Percentiles rank a stretch among this genome's conserved stretches.
phyloP scores from a whole-genome alignment of 2,329 filamentous ascomycete genomes.

The Fonsecaea erecta region DNA sequence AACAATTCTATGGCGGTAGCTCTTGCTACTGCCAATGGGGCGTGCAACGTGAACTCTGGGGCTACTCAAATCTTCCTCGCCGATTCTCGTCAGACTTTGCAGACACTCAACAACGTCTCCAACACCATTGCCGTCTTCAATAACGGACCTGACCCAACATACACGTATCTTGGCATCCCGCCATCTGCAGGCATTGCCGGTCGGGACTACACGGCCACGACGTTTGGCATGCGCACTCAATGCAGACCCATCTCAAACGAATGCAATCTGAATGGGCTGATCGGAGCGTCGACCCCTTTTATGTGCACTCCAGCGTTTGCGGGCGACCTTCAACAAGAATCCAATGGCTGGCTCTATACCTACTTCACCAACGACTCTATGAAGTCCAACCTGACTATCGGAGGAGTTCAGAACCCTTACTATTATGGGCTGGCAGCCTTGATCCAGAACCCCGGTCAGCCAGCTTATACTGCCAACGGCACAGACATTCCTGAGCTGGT shows the following conservation, averaged over 20 bases:
- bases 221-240: slow-evolving; percentile 31
- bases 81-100: slow-evolving; percentile 7
- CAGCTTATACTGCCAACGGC: neutral
- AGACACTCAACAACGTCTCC: slow-evolving; percentile 12
- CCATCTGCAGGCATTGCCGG: neutral
- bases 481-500: slow-evolving; percentile 12
- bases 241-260: slow-evolving; percentile 33
- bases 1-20: neutral
- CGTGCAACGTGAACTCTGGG: slow-evolving; percentile 1
- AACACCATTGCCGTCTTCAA: slow-evolving; percentile 13
- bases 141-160: slow-evolving; percentile 14
- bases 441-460: neutral
- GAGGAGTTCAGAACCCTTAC: neutral
- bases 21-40: neutral
- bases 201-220: slow-evolving; percentile 35
- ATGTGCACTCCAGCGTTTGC: slow-evolving; percentile 20
- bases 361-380: neutral
- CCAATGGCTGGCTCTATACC: slow-evolving; percentile 5
- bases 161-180: slow-evolving; percentile 27
- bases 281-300: slow-evolving; percentile 14
- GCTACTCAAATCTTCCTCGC: slow-evolving; percentile 6
- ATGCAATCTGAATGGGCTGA: slow-evolving; percentile 30
- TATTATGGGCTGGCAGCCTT: neutral
- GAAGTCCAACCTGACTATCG: neutral
- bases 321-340: slow-evolving; percentile 3